phyloP scores from a whole-genome alignment of 257 asterid species.

The Cynanchum wilfordii region DNA sequence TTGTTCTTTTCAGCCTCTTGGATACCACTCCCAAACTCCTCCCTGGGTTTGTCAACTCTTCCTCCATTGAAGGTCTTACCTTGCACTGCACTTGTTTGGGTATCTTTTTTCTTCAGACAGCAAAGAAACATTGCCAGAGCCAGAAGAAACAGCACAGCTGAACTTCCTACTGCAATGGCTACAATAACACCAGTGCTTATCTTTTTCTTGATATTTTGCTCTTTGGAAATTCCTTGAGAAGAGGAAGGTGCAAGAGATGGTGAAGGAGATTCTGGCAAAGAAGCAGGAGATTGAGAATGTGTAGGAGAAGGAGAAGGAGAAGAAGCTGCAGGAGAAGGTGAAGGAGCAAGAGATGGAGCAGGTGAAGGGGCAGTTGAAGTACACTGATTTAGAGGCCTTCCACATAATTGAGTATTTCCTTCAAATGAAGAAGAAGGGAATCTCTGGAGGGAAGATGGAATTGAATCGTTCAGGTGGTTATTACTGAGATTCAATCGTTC shows the following conservation, averaged over 20 bases:
- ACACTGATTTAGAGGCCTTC: slow-evolving; percentile 52
- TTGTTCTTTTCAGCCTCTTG: slow-evolving; percentile 64
- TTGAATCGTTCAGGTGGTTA: slow-evolving; percentile 53
- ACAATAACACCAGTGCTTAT: slow-evolving; percentile 38
- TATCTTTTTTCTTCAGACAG: slow-evolving; percentile 33
- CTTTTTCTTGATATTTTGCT: slow-evolving; percentile 31
- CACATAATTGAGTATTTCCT: slow-evolving; percentile 64
- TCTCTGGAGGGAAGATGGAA: slow-evolving; percentile 49
- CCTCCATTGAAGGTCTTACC: slow-evolving; percentile 21
- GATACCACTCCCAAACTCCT: slow-evolving; percentile 55
- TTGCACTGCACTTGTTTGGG: slow-evolving; percentile 23
- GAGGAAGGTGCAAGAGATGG: slow-evolving; percentile 30
- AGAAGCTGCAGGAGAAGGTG: slow-evolving; percentile 14
- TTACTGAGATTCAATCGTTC: slow-evolving; percentile 50
- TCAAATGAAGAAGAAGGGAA: slow-evolving; percentile 60
- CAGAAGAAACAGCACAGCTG: slow-evolving; percentile 26
- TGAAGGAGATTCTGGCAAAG: slow-evolving; percentile 30
- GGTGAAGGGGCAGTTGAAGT: slow-evolving; percentile 35
- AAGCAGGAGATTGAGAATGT: slow-evolving; percentile 14
- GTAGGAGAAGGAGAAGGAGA: slow-evolving; percentile 13
- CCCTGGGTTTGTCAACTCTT: slow-evolving; percentile 34
- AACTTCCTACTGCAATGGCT: slow-evolving; percentile 50
- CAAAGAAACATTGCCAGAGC: slow-evolving; percentile 25
- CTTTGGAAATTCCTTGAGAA: slow-evolving; percentile 28
- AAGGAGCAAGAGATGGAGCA: slow-evolving; percentile 31